Base-by-base conservation (phyloP, 208 protist species). In the Leishmania martiniquensis region DNA sequence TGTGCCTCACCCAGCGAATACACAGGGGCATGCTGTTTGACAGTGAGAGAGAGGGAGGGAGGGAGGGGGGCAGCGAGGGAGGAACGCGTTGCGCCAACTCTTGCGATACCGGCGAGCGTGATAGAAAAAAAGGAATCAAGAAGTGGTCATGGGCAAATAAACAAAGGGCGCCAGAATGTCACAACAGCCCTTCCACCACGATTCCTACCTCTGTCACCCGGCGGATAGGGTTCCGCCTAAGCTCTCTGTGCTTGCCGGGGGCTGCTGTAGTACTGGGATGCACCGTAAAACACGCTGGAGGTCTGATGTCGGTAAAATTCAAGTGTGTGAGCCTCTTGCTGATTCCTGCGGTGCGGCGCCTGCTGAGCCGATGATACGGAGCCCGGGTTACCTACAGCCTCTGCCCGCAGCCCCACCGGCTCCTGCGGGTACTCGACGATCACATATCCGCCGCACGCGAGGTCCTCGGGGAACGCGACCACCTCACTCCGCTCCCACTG, bases 381-480 rank as follows among this genome's bases (percentile, higher is more conserved):
- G n/a, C 3, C 55, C n/a, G 55, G n/a, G 55, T 4, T 34, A 0
- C 10, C 55, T 1, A 2, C 7, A 0, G n/a, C 55, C 20, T 13
- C 25, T 34, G 0, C 10, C 55, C 3, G 0, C 7, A 0, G n/a
- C 55, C 20, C 3, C 25, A 15, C n/a, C 25, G 5, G n/a, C 17
- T 60, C 20, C 25, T 29, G 47, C 55, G 13, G 9, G 55, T 60
- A 37, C 57, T 62, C 57, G n/a, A 80, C 34, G 44, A 80, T 65
- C 12, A 77, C 72, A 59, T 85, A 77, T 10, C 73, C 77, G 39
- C 82, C 76, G 59, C 74, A 47, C 71, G 76, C 59, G 37, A 80
- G 52, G 37, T 77, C 55, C 34, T 20, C 55, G 37, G 32, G 59
- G 72, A 29, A 60, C 55, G 60, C 75, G 63, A 25, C 63, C 47